Conservation (phyloP, 768 basidiomycete species). For the Termitomyces sp. region DNA sequence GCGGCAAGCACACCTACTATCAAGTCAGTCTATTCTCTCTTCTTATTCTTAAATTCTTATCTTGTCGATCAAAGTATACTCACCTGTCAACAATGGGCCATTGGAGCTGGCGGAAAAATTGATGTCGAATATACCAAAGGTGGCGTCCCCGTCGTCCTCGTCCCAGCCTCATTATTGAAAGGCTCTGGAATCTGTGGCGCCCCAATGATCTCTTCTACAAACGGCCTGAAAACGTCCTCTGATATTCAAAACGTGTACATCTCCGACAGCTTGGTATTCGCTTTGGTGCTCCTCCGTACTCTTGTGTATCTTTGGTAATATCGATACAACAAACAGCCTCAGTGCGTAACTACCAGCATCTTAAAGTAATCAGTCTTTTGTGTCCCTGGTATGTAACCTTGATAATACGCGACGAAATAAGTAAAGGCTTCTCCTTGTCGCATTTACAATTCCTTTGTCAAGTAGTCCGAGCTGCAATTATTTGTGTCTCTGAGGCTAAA, state of each 20-base stretch:
- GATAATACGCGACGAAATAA: background rate
- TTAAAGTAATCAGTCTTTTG: background rate
- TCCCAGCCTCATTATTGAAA: conserved; percentile 30
- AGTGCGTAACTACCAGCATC: background rate
- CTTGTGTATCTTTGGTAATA: background rate
- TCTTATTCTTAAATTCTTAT: background rate
- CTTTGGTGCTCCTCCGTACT: background rate
- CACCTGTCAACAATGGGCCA: conserved; percentile 60
- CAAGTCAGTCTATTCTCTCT: conserved; percentile 37
- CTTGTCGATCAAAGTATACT: conserved; percentile 38
- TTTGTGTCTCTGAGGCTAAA: too few species aligned
- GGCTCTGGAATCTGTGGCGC: conserved; percentile 34
- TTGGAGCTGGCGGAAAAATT: conserved; percentile 61
- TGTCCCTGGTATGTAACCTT: background rate
- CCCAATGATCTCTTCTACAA: background rate
- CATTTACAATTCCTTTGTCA: background rate
- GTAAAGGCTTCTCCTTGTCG: background rate
- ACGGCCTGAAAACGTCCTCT: background rate
- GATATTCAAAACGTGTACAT: background rate
- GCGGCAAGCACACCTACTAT: conserved; percentile 39
- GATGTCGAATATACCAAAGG: conserved; percentile 59
- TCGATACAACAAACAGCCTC: background rate
- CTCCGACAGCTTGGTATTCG: background rate
- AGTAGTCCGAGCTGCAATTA: too few species aligned
- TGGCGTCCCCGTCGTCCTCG: conserved; percentile 53